Evolutionary conservation across 2,329 filamentous ascomycete genomes (phyloP).

Genomic region (Neofusicoccum sp.): DNA sequence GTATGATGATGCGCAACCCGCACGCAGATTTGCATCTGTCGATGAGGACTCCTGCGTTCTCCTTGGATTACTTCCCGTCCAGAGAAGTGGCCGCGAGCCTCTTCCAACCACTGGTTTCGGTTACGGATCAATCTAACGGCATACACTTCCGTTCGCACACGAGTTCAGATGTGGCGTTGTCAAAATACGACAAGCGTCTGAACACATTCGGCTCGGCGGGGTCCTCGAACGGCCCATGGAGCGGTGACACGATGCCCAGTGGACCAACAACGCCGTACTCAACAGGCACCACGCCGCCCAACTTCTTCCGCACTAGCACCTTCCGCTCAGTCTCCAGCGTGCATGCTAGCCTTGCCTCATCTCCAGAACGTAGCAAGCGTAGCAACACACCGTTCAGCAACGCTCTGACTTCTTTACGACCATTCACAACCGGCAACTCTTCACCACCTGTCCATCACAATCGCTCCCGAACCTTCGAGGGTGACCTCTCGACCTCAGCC

Average conservation of each 20-base stretch:
- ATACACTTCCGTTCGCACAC: conserved; percentile 30
- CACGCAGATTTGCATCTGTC: conserved; percentile 38
- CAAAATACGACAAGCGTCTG: conserved; percentile 22
- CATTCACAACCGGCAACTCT: conserved; percentile 37
- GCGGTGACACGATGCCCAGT: conserved; percentile 38
- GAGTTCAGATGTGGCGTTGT: conserved; percentile 28
- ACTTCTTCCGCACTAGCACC: conserved; percentile 40
- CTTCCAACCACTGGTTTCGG: conserved; percentile 38
- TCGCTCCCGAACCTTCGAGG: conserved; percentile 23
- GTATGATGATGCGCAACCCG: conserved; percentile 29
- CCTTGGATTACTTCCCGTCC: conserved; percentile 48
- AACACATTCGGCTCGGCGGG: conserved; percentile 48
- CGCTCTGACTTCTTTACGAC: conserved; percentile 40
- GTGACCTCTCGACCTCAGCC: conserved; percentile 42
- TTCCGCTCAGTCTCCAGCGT: conserved; percentile 33
- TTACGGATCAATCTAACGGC: conserved; percentile 23
- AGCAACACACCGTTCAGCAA: conserved; percentile 39
- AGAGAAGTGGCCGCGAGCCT: conserved; percentile 44
- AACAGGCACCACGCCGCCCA: conserved; percentile 49
- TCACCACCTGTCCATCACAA: conserved; percentile 38
- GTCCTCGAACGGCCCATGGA: conserved; percentile 53
- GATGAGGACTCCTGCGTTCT: conserved; percentile 45
- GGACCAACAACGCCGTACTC: conserved; percentile 53
- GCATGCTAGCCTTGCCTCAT: conserved; percentile 44
- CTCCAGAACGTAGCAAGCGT: conserved; percentile 37